Evolutionary conservation across 2,329 filamentous ascomycete genomes (phyloP), one percentile per base, ranked within the genome.

Genomic region (Talaromyces sp.): DNA sequence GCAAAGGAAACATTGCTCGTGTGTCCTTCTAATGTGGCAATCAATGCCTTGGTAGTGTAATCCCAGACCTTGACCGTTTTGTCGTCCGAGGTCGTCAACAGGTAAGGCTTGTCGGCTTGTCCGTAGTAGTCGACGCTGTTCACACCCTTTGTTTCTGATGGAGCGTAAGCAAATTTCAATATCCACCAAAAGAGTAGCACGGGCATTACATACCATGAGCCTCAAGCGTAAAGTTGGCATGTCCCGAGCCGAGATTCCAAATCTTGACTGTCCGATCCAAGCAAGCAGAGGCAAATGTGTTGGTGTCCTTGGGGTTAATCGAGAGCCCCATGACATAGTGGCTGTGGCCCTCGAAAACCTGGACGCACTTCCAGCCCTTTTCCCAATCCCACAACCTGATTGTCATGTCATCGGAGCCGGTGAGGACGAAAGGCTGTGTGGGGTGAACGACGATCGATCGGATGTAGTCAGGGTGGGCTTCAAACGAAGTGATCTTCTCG

Each of bases 341-440:
- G 69, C 88, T 90, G 75, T 99, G 96, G 32, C 95, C 95, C 75
- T 98, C 93, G 71, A 97, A 99, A 52, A 96, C 87, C 76, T 96
- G 92, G 33, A 98, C 91, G 73, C 93, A 98, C 77, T 97, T 96
- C 95, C 95, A 99, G 68, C 87, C 87, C 77, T 95, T 96, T 70
- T 99, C 95, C 95, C 95, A 99, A 75, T 99, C 93, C 93, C 95
- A 99, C 57, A 97, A 84, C 83, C 95, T 96, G 74, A 97, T 96
- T 61, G 92, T 96, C 92, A 96, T 96, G 75, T 97, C 93, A 89
- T 97, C 93, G 66, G 91, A 95, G 66, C 95, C 95, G 59, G 95
- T 99, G 63, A 99, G 83, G 58, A 98, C 91, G 72, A 97, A 98
- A 1, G 95, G 93, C 73, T 96, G 92, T 52, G 92, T 92, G 7